Base-by-base conservation (phyloP, 768 basidiomycete species). In the Naematelia encephala region DNA sequence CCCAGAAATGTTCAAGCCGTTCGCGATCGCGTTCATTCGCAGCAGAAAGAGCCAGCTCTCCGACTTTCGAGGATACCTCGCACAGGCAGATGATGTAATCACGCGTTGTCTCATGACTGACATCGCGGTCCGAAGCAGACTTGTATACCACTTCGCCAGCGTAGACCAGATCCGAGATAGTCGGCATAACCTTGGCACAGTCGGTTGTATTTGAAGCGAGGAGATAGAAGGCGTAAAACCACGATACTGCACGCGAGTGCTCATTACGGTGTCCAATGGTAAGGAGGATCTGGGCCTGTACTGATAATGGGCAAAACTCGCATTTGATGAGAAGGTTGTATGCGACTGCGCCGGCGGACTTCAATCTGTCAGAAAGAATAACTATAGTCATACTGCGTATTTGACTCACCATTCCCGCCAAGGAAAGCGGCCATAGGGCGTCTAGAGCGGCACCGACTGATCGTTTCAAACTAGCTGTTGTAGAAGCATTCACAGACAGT, bases 401-500 rank as follows among this genome's bases (percentile, higher is more conserved):
- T 30, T 0, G 51, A 52, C 51, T 30, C 42, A 47, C 60, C 34
- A 29, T 23, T 11, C 22, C 51, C 4, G 42, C 45, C 10, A 22
- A 14, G 23, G n/a, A 19, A 12, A 58, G 10, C 5, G 51, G 26
- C 22, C 42, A 22, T 12, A 64, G 30, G 14, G 22, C 29, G 4
- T 51, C 12, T n/a, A 60, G 39, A 1, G 54, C 44, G 4, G 57
- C 56, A 11, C 11, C 21, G 29, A 64, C 51, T 21, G 11, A 28
- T 22, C 58, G 42, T 19, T 28, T 42, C 21, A 61, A 44, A 21
- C 55, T 34, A 12, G 16, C 19, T 10, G 59, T 34, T 3, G 63
- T 58, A 3, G 43, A 8, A 19, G 25, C 28, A 43, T 64, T 59
- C 14, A 61, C 56, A 5, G 51, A 27, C 2, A 61, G 53, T 4